Conservation (phyloP, 2,329 filamentous ascomycete genomes). For the Sporothrix phasma region DNA sequence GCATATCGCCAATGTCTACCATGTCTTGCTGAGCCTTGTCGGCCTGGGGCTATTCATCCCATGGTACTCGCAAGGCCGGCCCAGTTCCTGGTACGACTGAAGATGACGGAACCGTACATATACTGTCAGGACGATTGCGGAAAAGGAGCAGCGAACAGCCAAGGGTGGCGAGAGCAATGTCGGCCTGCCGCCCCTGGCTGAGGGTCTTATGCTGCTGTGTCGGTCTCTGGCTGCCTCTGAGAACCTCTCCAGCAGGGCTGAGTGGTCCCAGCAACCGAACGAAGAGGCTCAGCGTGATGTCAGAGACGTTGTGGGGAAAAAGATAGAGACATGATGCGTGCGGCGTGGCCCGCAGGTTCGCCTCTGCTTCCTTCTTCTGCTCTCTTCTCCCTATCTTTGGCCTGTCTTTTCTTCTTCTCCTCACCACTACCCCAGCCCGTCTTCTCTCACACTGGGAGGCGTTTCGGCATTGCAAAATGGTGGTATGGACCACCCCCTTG, state of each 20-base stretch:
- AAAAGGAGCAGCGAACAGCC: background rate
- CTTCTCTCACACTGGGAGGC: background rate
- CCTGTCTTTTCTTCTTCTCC: background rate
- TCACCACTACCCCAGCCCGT: background rate
- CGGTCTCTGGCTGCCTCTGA: background rate
- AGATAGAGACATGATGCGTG: background rate
- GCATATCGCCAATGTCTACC: background rate
- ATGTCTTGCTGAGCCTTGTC: background rate
- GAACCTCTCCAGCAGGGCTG: background rate
- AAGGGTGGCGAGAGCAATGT: background rate
- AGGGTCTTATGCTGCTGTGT: slow-evolving; percentile 1
- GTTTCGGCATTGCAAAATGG: background rate
- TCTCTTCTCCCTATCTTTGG: background rate
- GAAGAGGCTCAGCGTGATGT: background rate
- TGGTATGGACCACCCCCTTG: slow-evolving; percentile 1
- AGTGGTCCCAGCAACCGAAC: background rate
- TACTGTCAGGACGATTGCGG: background rate
- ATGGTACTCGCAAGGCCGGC: background rate
- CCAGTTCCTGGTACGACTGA: background rate
- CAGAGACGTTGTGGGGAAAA: background rate
- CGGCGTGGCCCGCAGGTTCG: background rate
- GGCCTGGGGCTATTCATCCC: background rate
- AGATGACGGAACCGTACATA: background rate
- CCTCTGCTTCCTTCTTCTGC: background rate
- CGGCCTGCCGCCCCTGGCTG: slow-evolving; percentile 3